A percentile compares a stretch with the other conserved stretches of the same genome.
These are phyloP conservation scores for Umbelopsis vinacea DNA, from an alignment of 192 early-diverging fungal species.

Conservation along the genomic window DNA sequence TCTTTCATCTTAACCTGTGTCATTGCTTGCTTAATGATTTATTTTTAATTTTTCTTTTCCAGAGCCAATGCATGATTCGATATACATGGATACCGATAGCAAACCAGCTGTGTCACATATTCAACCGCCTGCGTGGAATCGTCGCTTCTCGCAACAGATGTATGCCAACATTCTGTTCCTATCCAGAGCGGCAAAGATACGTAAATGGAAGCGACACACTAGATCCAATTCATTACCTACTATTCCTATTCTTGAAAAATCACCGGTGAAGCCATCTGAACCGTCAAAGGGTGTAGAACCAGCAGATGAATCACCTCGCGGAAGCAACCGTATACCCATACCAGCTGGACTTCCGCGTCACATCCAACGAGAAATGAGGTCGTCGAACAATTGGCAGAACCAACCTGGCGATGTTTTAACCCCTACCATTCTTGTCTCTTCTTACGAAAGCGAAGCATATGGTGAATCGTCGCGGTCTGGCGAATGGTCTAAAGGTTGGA, in stretches of 20 bases:
- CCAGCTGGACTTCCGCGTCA: conserved; percentile 1
- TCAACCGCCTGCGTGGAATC: not conserved
- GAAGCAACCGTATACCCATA: not conserved
- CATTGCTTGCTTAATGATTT: too few species aligned
- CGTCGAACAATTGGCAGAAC: not conserved
- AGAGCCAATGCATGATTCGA: conserved; percentile 15
- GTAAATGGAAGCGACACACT: not conserved
- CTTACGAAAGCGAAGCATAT: not conserved
- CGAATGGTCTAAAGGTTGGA: conserved; percentile 17
- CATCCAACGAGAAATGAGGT: conserved; percentile 13
- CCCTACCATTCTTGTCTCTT: conserved; percentile 3
- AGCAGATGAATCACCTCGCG: not conserved
- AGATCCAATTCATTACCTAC: not conserved
- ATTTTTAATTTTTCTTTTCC: too few species aligned
- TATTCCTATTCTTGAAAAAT: not conserved
- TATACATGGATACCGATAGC: not conserved
- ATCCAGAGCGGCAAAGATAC: conserved; percentile 4
- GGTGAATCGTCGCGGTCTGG: not conserved
- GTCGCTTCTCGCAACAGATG: conserved; percentile 14
- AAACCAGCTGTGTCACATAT: conserved; percentile 10
- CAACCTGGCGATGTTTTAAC: not conserved
- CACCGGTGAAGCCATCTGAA: not conserved
- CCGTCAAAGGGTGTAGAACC: not conserved
- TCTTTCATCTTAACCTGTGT: too few species aligned
- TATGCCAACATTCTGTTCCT: conserved; percentile 12